These are phyloP conservation scores for Colletotrichum noveboracense DNA, from an alignment of 2,329 filamentous ascomycete species.

Conservation along the genomic window DNA sequence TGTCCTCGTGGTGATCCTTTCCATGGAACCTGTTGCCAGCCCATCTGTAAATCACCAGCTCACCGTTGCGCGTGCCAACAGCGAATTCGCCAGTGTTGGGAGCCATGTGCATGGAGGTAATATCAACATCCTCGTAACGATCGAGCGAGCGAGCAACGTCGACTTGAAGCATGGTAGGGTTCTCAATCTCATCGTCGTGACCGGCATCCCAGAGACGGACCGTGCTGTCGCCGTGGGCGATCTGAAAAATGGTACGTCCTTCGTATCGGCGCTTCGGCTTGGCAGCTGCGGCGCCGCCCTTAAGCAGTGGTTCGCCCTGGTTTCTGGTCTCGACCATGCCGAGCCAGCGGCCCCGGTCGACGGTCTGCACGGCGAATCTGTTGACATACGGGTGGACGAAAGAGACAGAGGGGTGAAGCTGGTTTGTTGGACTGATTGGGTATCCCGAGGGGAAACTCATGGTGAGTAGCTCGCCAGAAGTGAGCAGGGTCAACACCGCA, in stretches of 20 bases:
- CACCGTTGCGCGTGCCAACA: constrained; percentile 81
- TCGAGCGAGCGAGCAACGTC: constrained; percentile 85
- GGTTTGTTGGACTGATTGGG: constrained; percentile 89
- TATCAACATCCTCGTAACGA: constrained; percentile 76
- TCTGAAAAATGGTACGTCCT: constrained; percentile 82
- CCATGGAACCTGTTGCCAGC: constrained; percentile 78
- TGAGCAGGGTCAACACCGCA: constrained; percentile 78
- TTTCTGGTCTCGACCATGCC: constrained; percentile 85
- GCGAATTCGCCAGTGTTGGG: constrained; percentile 84
- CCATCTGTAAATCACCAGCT: constrained; percentile 88
- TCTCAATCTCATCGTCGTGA: constrained; percentile 92
- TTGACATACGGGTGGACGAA: constrained; percentile 91
- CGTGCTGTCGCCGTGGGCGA: constrained; percentile 88
- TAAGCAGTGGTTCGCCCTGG: constrained; percentile 78
- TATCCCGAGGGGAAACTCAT: constrained; percentile 92
- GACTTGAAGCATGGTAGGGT: constrained; percentile 79
- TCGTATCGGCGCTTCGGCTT: constrained; percentile 79
- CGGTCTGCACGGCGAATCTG: constrained; percentile 71
- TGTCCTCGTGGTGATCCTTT: constrained; percentile 56
- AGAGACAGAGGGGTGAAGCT: constrained; percentile 85
- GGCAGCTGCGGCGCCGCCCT: constrained; percentile 77
- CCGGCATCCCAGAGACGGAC: constrained; percentile 94
- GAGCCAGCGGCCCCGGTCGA: constrained; percentile 85
- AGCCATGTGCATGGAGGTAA: constrained; percentile 81
- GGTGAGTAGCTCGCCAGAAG: constrained; percentile 87